Evolutionary conservation across 805 yeast species (phyloP), one percentile per base, ranked within the genome.

Genomic region (Lipomyces mesembrius): DNA sequence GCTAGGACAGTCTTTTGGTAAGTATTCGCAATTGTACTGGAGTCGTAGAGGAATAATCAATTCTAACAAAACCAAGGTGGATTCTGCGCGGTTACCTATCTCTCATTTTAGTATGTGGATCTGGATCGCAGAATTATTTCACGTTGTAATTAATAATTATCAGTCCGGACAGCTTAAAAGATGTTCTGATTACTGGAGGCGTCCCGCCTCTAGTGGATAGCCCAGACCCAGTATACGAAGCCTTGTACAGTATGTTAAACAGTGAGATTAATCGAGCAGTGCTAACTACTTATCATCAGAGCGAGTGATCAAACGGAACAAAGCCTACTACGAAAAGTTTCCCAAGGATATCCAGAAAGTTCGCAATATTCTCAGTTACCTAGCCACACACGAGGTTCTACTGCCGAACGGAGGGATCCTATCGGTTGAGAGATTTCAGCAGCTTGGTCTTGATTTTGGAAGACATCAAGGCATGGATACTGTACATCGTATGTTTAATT

Each of bases 1-100:
- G 20, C 72, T 83, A 46, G 89, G 88, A 9, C 88, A 85, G 71
- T 82, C 86, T 2, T 84, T 80, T 71, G 87, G 88, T 29, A 35
- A 32, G 60, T 9, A 29, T 51, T 22, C 5, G 7, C 58, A 25
- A 17, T 11, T 14, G 5, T 17, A 22, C 53, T 11, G 53, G 59
- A 14, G 7, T 12, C 1, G 6, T 20, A 25, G 8, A n/a, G 27
- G 59, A 22, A 8, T 12, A 43, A 17, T 52, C 17, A 7, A 52
- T 8, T 25, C n/a, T 52, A 22, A 52, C 20, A 29, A 43, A 37
- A n/a, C 37, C 27, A 62, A 62, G 66, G 70, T 34, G 88, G 88
- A 0, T 85, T 84, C 68, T 80, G 85, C 70, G 75, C 80, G 25
- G 78, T 82, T 69, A 83, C 85, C 2, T 85, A 85, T 72, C 73